Evolutionary conservation across 495 filamentous ascomycete species (phyloP), one percentile per base, ranked within the genome.

Genomic region (Aspergillus haitiensis): DNA sequence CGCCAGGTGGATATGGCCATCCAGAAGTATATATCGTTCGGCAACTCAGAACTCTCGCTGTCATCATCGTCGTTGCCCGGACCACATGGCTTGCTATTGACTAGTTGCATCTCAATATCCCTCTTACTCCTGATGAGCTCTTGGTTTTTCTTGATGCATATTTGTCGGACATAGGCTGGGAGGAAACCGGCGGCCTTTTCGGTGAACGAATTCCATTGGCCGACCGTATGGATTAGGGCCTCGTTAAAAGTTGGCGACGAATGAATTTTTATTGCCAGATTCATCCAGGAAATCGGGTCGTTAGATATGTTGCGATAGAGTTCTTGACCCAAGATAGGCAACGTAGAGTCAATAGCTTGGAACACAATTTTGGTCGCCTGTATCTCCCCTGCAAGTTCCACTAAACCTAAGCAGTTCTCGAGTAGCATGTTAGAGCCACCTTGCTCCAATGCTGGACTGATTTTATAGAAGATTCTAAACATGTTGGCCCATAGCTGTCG

Each of bases 171-270:
- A 47, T 67, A 58, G 52, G 4, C 64, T 18, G 34, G 58, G 39
- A 32, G 45, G 50, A 47, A 59, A 50, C 40, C 61, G 50, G 49
- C 55, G 49, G 57, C 68, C 31, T 54, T 61, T 35, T 50, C 60
- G 46, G 34, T 52, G 40, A 58, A 35, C 2, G 66, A 34, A 13
- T 72, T 66, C 71, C 72, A 82, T 56, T 69, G 66, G 0, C 80
- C 81, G 1, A 75, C 68, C 33, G 79, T 45, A 63, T 84, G 80
- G 56, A 79, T 67, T 16, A 83, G 63, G 11, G 76, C 69, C 58
- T 83, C 81, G 8, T 72, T 66, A 70, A 78, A 80, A 42, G 84
- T 76, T 8, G 65, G 11, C 34, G 69, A 64, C 1, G 75, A 80
- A 47, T 71, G 68, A 44, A 84, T 63, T 7, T 70, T 73, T 11